Conservation (phyloP, 164 flowering plant genomes). For the Amborella trichopoda region DNA sequence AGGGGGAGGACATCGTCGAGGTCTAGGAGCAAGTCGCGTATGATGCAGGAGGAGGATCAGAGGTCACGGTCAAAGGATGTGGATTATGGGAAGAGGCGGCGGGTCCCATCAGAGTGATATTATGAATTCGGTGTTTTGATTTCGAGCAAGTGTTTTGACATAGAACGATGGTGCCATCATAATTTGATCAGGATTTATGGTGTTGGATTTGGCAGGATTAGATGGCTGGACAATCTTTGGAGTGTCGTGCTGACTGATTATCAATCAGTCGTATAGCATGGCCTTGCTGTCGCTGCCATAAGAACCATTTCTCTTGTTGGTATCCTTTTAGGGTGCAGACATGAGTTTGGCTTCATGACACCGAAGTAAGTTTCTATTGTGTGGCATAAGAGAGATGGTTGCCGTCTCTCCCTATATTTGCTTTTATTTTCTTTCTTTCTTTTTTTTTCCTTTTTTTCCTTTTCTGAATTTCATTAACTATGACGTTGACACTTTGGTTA, state of each 20-base stretch:
- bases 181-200: too few species aligned
- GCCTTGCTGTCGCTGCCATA: too few species aligned
- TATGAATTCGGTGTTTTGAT: too few species aligned
- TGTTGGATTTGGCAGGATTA: too few species aligned
- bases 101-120: constrained; percentile 57
- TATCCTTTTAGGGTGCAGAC: constrained; percentile 8
- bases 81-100: constrained; percentile 79
- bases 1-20: constrained; percentile 66
- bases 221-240: too few species aligned
- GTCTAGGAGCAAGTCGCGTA: constrained; percentile 58
- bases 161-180: too few species aligned
- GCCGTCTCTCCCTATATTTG: constrained; percentile 13
- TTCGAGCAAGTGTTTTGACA: too few species aligned
- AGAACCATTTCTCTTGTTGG: constrained; percentile 5
- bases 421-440: constrained; percentile 6
- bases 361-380: constrained; percentile 39
- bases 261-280: too few species aligned
- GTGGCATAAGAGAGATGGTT: constrained; percentile 18
- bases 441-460: background rate
- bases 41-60: constrained; percentile 50
- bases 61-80: constrained; percentile 70
- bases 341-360: constrained; percentile 20
- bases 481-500: too few species aligned
- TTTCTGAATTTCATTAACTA: background rate
- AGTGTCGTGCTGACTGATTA: too few species aligned